These are phyloP conservation scores for Pseudomassariella vexata DNA, from an alignment of 2,329 filamentous ascomycete genomes.

Conservation along the genomic window DNA sequence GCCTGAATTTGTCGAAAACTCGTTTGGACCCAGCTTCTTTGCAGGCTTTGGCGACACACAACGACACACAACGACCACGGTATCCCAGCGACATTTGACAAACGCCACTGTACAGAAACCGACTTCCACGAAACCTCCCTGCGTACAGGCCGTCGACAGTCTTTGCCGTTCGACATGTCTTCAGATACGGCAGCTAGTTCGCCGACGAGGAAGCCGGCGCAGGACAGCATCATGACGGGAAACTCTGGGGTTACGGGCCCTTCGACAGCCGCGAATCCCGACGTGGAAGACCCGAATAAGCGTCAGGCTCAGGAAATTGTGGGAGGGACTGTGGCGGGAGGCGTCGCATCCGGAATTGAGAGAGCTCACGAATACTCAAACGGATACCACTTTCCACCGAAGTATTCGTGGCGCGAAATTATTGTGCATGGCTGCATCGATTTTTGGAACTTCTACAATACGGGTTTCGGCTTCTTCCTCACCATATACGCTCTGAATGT, in stretches of 20 bases:
- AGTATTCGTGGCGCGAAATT: constrained; percentile 53
- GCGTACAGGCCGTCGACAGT: too few relatives aligned
- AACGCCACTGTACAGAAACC: too few relatives aligned
- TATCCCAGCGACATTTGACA: too few relatives aligned
- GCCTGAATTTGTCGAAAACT: too few relatives aligned
- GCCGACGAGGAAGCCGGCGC: not conserved
- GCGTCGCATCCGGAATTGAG: constrained; percentile 19
- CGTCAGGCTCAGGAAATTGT: constrained; percentile 15
- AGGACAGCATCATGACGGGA: too few relatives aligned
- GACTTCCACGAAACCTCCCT: too few relatives aligned
- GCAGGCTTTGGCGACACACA: too few relatives aligned
- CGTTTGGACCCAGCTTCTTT: too few relatives aligned
- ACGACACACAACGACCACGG: too few relatives aligned
- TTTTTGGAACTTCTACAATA: constrained; percentile 69
- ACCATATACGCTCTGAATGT: constrained; percentile 77
- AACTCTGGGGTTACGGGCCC: too few relatives aligned
- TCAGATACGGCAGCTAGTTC: not conserved
- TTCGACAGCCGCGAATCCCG: not conserved
- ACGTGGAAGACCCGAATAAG: constrained; percentile 4
- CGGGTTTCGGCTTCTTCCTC: constrained; percentile 70
- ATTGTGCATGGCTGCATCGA: constrained; percentile 51
- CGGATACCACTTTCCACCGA: constrained; percentile 60
- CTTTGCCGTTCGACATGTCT: not conserved
- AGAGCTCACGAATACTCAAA: constrained; percentile 42
- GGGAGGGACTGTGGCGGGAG: constrained; percentile 21